A percentile compares a stretch with the other conserved stretches of the same genome.
phyloP scores from a whole-genome alignment of 805 yeast genomes.

The Wickerhamomyces xylosicus region DNA sequence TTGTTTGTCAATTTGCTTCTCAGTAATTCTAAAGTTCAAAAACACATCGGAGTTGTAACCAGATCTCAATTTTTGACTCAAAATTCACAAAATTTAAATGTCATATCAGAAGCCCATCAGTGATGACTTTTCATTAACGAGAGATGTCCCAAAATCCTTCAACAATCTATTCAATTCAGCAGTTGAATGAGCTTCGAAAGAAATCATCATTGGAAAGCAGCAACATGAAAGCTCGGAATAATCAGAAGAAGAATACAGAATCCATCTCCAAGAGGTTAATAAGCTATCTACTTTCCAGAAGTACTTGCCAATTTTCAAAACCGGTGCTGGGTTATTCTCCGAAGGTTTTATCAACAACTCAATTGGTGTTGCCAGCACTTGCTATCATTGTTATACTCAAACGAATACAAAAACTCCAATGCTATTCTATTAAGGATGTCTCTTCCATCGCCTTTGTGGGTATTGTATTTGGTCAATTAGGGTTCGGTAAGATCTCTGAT shows the following conservation, averaged over 20 bases:
- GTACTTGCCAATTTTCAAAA: conserved; percentile 63
- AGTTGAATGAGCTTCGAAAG: conserved; percentile 30
- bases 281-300: conserved; percentile 19
- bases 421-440: conserved; percentile 75
- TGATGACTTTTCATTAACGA: conserved; percentile 7
- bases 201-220: conserved; percentile 28
- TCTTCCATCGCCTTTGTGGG: conserved; percentile 88
- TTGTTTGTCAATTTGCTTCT: too few relatives aligned
- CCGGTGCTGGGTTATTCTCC: conserved; percentile 89
- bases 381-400: conserved; percentile 59
- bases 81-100: too few relatives aligned
- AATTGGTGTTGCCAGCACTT: conserved; percentile 65
- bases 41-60: too few relatives aligned
- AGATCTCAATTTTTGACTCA: too few relatives aligned
- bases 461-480: conserved; percentile 76
- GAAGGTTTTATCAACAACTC: conserved; percentile 91
- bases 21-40: too few relatives aligned
- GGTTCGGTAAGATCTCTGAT: conserved; percentile 77
- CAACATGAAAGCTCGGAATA: conserved; percentile 4
- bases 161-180: conserved; percentile 30
- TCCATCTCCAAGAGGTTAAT: conserved; percentile 3
- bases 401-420: conserved; percentile 44
- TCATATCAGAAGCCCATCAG: too few relatives aligned
- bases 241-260: conserved; percentile 11
- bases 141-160: conserved; percentile 41